phyloP scores from a whole-genome alignment of 257 asterid genomes.

The Paulownia fortunei region DNA sequence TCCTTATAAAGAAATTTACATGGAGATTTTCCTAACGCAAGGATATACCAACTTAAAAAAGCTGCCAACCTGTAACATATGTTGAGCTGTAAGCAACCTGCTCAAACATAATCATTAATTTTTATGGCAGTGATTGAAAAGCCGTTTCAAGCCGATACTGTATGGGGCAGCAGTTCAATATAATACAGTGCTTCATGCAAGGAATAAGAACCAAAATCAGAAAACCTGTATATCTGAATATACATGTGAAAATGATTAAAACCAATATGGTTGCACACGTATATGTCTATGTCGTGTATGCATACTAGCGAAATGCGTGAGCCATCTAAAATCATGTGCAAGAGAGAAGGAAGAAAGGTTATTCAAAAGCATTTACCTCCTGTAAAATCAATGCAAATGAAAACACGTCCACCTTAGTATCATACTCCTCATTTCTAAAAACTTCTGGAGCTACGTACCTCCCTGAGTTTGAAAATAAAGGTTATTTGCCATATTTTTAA shows the following conservation, averaged over 20 bases:
- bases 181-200: neutral
- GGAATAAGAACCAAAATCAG: neutral
- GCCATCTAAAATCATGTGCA: slow-evolving; percentile 23
- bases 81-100: neutral
- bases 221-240: neutral
- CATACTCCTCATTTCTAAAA: slow-evolving; percentile 79
- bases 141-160: neutral
- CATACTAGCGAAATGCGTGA: neutral
- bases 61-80: neutral
- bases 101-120: neutral
- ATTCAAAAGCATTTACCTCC: slow-evolving; percentile 59
- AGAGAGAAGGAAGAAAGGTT: slow-evolving; percentile 25
- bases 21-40: neutral
- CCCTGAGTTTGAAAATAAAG: slow-evolving; percentile 51
- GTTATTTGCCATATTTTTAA: slow-evolving; percentile 22
- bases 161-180: neutral
- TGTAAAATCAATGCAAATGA: slow-evolving; percentile 87
- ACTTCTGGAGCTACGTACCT: slow-evolving; percentile 93
- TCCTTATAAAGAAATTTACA: neutral
- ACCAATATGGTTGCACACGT: slow-evolving; percentile 10
- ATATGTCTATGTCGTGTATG: neutral
- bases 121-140: neutral
- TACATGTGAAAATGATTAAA: neutral
- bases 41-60: neutral
- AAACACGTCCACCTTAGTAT: slow-evolving; percentile 85